Evolutionary conservation across 208 protist genomes (phyloP).

Genomic region (Crithidia thermophila): DNA sequence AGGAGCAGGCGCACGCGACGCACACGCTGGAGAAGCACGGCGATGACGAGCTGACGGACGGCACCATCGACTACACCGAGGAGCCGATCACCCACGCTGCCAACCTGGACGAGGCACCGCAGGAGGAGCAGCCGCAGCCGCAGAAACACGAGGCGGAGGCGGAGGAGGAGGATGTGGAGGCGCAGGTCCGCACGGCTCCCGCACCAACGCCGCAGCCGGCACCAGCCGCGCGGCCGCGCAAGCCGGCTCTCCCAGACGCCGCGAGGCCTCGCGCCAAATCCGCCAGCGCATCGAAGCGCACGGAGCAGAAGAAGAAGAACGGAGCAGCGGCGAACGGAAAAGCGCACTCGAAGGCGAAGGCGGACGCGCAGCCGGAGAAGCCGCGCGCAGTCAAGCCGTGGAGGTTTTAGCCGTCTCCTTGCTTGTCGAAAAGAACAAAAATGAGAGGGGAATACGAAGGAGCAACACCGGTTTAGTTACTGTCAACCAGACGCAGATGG

Average conservation of each 20-base stretch:
- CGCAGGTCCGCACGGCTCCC: slow-evolving; percentile 13
- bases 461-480: no score
- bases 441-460: no score
- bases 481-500: no score
- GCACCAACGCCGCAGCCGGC: slow-evolving; percentile 12
- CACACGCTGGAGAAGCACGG: background rate
- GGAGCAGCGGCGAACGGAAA: background rate
- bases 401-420: slow-evolving; percentile 5
- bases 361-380: background rate
- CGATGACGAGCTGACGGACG: slow-evolving; percentile 1
- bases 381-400: background rate
- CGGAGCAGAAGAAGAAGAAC: background rate
- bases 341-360: background rate
- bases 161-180: slow-evolving; percentile 9
- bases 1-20: background rate
- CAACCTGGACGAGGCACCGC: background rate
- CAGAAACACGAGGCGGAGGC: background rate
- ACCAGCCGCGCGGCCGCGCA: background rate
- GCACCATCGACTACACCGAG: background rate
- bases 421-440: background rate
- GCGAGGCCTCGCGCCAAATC: background rate
- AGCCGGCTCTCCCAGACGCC: background rate
- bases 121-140: background rate
- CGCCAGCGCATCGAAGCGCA: background rate
- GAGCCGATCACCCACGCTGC: slow-evolving; percentile 2